These are phyloP conservation scores for Rutstroemia sp. DNA, from an alignment of 2,329 filamentous ascomycete species.

Conservation along the genomic window DNA sequence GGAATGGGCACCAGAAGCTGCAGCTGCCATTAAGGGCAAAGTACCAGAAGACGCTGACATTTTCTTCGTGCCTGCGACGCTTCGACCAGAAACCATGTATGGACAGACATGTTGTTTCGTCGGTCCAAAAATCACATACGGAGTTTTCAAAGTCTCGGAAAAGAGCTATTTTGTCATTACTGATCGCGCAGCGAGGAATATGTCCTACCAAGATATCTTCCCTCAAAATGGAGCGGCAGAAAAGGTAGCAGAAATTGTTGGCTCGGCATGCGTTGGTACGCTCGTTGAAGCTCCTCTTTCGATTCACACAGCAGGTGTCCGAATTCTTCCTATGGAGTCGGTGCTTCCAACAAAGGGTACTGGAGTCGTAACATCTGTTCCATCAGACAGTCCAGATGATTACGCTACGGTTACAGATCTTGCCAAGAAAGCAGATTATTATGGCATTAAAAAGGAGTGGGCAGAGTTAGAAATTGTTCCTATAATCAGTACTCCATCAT, in stretches of 20 bases:
- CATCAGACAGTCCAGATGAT: slow-evolving; percentile 93
- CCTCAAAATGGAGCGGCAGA: slow-evolving; percentile 67
- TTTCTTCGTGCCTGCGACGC: slow-evolving; percentile 84
- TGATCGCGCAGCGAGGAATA: slow-evolving; percentile 80
- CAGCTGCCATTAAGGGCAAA: slow-evolving; percentile 65
- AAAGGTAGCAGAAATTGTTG: slow-evolving; percentile 66
- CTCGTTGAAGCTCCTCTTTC: slow-evolving; percentile 84
- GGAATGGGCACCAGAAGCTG: slow-evolving; percentile 76
- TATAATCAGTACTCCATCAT: slow-evolving; percentile 82
- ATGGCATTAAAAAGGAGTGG: slow-evolving; percentile 96
- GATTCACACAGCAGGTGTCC: slow-evolving; percentile 72
- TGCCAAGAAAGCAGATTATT: slow-evolving; percentile 91
- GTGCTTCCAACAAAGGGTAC: slow-evolving; percentile 92
- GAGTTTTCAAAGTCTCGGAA: slow-evolving; percentile 71
- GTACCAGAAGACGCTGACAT: slow-evolving; percentile 72
- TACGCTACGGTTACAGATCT: slow-evolving; percentile 84
- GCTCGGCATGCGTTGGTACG: slow-evolving; percentile 80
- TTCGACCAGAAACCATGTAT: slow-evolving; percentile 97
- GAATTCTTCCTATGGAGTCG: slow-evolving; percentile 91
- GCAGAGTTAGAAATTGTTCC: slow-evolving; percentile 82
- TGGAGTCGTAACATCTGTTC: slow-evolving; percentile 91
- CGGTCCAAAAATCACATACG: slow-evolving; percentile 81
- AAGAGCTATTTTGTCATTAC: slow-evolving; percentile 81
- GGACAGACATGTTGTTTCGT: slow-evolving; percentile 96
- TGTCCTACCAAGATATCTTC: slow-evolving; percentile 89